Evolutionary conservation across 208 protist species (phyloP).

Genomic region (Wallacemonas sp.): DNA sequence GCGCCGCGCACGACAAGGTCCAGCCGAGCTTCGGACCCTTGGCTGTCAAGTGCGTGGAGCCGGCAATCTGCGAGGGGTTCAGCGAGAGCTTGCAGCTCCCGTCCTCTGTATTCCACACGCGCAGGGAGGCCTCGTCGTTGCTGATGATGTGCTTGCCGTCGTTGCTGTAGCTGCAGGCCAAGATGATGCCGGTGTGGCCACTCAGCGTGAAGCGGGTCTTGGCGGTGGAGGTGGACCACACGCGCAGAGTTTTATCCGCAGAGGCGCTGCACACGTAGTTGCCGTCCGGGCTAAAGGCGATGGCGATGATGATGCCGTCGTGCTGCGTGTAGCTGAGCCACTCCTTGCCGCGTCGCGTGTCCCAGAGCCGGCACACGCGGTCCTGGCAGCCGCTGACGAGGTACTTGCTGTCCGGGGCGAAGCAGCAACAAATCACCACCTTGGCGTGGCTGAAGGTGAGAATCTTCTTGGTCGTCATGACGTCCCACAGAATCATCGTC

Average conservation of each 20-base stretch:
- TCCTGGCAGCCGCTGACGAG: constrained; percentile 89
- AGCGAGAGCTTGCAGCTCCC: constrained; percentile 64
- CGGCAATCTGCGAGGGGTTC: constrained; percentile 49
- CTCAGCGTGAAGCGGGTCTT: constrained; percentile 65
- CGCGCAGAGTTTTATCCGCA: constrained; percentile 80
- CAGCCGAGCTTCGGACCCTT: constrained; percentile 56
- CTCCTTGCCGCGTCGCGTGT: constrained; percentile 66
- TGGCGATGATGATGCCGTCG: constrained; percentile 83
- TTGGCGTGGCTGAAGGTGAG: constrained; percentile 76
- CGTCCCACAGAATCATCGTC: constrained; percentile 90
- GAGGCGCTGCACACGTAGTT: constrained; percentile 73
- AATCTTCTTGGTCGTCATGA: constrained; percentile 75
- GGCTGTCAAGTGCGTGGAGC: constrained; percentile 29
- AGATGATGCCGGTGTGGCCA: constrained; percentile 81
- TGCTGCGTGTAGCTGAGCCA: constrained; percentile 68
- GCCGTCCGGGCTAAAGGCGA: constrained; percentile 82
- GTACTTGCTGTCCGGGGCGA: constrained; percentile 82
- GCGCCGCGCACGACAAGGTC: constrained; percentile 76
- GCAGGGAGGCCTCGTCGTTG: constrained; percentile 83
- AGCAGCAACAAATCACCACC: constrained; percentile 91
- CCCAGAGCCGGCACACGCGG: constrained; percentile 86
- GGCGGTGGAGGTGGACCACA: constrained; percentile 77
- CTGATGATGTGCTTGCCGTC: constrained; percentile 85
- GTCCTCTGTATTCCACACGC: constrained; percentile 70
- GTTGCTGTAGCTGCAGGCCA: constrained; percentile 76